Base-by-base conservation (phyloP, 2,329 filamentous ascomycete species). In the Ceratocystis lukuohia region DNA sequence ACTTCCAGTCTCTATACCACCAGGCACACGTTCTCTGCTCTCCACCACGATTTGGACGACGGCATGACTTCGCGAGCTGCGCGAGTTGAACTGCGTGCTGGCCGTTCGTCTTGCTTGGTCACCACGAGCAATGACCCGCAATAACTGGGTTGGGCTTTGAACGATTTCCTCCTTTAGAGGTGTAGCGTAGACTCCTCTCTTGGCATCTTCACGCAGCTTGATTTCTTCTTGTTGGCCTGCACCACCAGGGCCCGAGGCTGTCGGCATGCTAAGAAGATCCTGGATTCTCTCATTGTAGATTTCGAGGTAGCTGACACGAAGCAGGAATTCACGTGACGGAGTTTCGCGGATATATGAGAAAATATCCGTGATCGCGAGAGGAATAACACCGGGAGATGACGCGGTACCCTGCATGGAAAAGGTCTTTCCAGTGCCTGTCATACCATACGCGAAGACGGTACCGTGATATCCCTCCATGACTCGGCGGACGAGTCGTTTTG, bases 381-480 rank as follows among this genome's bases (percentile, higher is more conserved):
- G 94, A 66, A 99, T 99, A 33, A 99, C 94, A 77, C 94, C 94
- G 0, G 94, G 94, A 48, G 91, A 96, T 2, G 89, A 90, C 59
- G 92, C 91, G 10, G 94, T 99, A 71, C 94, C 94, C 78, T 99
- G 94, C 94, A 99, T 99, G 48, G 93, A 97, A 75, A 97, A 99
- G 0, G 94, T 99, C 79, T 99, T 99, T 71, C 94, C 94, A 0
- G 94, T 97, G 69, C 94, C 94, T 97, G 94, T 99, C 92, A 97
- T 97, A 73, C 94, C 94, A 75, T 99, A 99, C 20, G 93, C 93
- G 74, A 99, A 97, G 28, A 99, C 94, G 0, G 94, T 99, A 68
- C 93, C 94, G 73, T 97, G 93, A 74, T 97, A 99, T 53, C 94
- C 94, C 78, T 99, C 94, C 94, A 99, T 99, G 62, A 99, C 94